Percentiles rank a stretch among this genome's conserved stretches.
Evolutionary conservation across 352 stramenopile species (phyloP).

Genomic region (Globisporangium carolinianum): DNA sequence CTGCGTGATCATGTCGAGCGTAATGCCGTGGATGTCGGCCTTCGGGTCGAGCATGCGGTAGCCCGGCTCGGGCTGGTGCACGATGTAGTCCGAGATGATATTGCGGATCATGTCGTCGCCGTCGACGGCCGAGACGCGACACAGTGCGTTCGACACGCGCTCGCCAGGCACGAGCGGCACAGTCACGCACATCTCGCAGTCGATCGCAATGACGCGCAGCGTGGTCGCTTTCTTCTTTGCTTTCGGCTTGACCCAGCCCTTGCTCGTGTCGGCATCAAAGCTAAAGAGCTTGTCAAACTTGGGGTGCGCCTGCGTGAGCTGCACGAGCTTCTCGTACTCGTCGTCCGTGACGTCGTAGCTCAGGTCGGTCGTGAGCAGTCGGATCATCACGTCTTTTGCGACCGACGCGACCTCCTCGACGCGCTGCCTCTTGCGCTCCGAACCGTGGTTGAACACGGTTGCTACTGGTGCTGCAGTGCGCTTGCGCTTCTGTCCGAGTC

Average conservation of each 20-base stretch:
- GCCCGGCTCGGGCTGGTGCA: slow-evolving; percentile 68
- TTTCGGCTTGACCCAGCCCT: slow-evolving; percentile 54
- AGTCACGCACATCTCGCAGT: slow-evolving; percentile 87
- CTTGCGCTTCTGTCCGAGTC: slow-evolving; percentile 9
- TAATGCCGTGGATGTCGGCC: slow-evolving; percentile 84
- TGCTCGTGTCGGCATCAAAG: slow-evolving; percentile 31
- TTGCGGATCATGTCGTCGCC: slow-evolving; percentile 67
- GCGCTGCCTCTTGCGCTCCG: slow-evolving; percentile 52
- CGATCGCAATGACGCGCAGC: slow-evolving; percentile 66
- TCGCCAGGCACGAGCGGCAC: slow-evolving; percentile 15
- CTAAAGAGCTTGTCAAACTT: slow-evolving; percentile 53
- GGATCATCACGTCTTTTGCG: slow-evolving; percentile 70
- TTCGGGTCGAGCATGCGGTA: slow-evolving; percentile 65
- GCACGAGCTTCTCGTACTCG: slow-evolving; percentile 68
- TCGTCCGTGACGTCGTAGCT: slow-evolving; percentile 44
- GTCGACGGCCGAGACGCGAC: slow-evolving; percentile 74
- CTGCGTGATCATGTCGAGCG: slow-evolving; percentile 49
- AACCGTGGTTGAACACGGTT: not conserved
- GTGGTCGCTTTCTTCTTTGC: slow-evolving; percentile 53
- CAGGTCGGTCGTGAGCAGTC: slow-evolving; percentile 41
- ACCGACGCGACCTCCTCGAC: slow-evolving; percentile 49
- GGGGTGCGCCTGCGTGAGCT: slow-evolving; percentile 49
- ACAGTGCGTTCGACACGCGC: slow-evolving; percentile 54
- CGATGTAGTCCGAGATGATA: slow-evolving; percentile 74
- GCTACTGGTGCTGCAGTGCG: not conserved